Base-by-base conservation (phyloP, 2,329 filamentous ascomycete genomes). In the Graphilbum sp. region DNA sequence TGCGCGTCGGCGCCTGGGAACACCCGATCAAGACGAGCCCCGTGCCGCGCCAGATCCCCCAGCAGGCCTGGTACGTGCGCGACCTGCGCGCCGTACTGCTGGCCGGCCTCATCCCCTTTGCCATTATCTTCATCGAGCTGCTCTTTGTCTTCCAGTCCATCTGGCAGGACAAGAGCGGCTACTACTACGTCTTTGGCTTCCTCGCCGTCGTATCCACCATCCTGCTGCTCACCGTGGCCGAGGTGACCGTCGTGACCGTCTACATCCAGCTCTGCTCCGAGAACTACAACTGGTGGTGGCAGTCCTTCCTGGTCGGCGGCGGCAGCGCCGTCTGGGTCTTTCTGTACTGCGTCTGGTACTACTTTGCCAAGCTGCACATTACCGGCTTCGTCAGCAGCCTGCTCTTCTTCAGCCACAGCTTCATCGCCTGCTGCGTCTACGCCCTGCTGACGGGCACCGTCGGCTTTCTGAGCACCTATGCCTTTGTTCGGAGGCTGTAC, bases 271-370 rank as follows among this genome's bases (percentile, higher is more conserved):
- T 93, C 16, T 88, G 83, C 59, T 67, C 74, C 2, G 85, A 92
- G 67, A 86, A 92, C 56, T 79, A 90, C 58, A 72, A 84, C 54
- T 93, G 85, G 85, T 90, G 82, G 82, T 92, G 84, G 84, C 80
- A 83, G 54, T 84, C 79, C 37, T 90, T 93, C 61, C 59, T 83
- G 35, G 72, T 86, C 9, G 85, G 85, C 33, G 79, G 78, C 35
- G 74, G 77, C 47, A 84, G 77, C 47, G 72, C 79, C 7, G 56
- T 84, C 43, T 93, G 84, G 83, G 72, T 93, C 29, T 90, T 88
- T 53, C 54, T 72, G 29, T 92, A 90, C 60, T 83, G 80, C 54
- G 62, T 78, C 36, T 93, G 82, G 77, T 92, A 88, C 61, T 92
- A 84, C 58, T 68, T 75, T 48, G 75, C 74, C 46, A 84, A 82